Base-by-base conservation (phyloP, 2,329 filamentous ascomycete species). In the Trichoderma harzianum region DNA sequence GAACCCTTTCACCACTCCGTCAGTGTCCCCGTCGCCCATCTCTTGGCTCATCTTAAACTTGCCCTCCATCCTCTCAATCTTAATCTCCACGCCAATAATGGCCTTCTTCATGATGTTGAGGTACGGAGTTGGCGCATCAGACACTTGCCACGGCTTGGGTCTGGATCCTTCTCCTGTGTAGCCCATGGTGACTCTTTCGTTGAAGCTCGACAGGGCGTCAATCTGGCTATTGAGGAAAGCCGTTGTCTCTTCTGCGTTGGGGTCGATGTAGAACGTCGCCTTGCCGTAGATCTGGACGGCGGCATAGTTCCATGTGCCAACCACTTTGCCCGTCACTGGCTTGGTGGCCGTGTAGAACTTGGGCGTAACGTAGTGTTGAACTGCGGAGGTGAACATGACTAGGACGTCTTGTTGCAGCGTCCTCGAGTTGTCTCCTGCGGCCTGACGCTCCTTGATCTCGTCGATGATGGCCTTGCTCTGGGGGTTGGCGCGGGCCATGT, bases 21-120 rank as follows among this genome's bases (percentile, higher is more conserved):
- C 79, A 0, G 84, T 78, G 76, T 91, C 90, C 0, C 83, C 88
- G 2, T 78, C 76, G 0, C 77, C 71, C 82, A 85, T 82, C 76
- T 91, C 89, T 79, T 91, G 89, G 74, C 87, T 90, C 89, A 91
- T 90, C 82, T 92, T 91, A 74, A 87, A 90, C 80, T 90, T 91
- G 14, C 89, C 89, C 63, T 86, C 85, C 39, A 91, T 77, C 6
- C 83, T 77, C 0, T 85, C 83, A 70, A 91, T 84, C 55, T 80
- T 78, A 55, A 92, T 87, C 77, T 91, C 87, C 16, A 91, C 84
- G 0, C 89, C 89, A 36, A 90, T 84, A 58, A 91, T 89, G 53
- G 80, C 84, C 80, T 87, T 90, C 78, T 86, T 86, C 76, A 90
- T 74, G 12, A 91, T 75, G 8, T 87, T 83, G 8, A 91, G 78